Conservation (phyloP, 176 grass and related monocot genomes). For the Triticum dicoccoides region DNA sequence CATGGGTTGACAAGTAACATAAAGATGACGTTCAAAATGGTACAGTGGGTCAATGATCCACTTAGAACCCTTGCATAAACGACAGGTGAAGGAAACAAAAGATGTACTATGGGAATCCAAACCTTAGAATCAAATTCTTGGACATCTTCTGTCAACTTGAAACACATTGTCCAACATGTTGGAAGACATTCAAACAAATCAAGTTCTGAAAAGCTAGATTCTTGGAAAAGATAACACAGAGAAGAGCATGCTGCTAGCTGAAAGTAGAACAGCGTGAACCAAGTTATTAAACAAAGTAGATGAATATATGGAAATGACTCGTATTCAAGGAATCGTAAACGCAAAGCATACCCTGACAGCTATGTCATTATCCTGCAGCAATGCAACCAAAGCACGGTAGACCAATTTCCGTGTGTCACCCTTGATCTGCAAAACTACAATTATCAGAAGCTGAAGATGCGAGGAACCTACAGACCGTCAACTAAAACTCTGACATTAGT, state of each 20-base stretch:
- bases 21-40: slow-evolving; percentile 7
- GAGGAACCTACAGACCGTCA: not conserved
- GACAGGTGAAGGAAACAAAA: slow-evolving; percentile 30
- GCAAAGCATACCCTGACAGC: slow-evolving; percentile 73
- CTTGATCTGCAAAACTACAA: slow-evolving; percentile 71
- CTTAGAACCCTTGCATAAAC: not conserved
- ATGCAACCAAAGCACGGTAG: slow-evolving; percentile 83
- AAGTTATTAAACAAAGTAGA: slow-evolving; percentile 42
- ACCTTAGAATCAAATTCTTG: slow-evolving; percentile 99
- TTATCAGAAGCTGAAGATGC: slow-evolving; percentile 34
- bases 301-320: not conserved
- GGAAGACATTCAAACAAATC: slow-evolving; percentile 95
- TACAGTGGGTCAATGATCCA: not conserved
- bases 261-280: slow-evolving; percentile 40
- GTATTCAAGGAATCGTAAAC: slow-evolving; percentile 17
- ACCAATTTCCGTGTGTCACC: slow-evolving; percentile 84
- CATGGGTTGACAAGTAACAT: slow-evolving; percentile 16
- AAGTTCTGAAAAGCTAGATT: slow-evolving; percentile 89
- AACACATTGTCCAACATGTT: slow-evolving; percentile 93
- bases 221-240: slow-evolving; percentile 95
- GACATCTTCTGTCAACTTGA: slow-evolving; percentile 89
- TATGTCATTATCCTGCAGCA: slow-evolving; percentile 84
- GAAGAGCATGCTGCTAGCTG: slow-evolving; percentile 96
- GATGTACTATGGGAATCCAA: slow-evolving; percentile 21
- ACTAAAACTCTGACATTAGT: not conserved